Conservation (phyloP, 2,329 filamentous ascomycete species). For the Colletotrichum lentis region DNA sequence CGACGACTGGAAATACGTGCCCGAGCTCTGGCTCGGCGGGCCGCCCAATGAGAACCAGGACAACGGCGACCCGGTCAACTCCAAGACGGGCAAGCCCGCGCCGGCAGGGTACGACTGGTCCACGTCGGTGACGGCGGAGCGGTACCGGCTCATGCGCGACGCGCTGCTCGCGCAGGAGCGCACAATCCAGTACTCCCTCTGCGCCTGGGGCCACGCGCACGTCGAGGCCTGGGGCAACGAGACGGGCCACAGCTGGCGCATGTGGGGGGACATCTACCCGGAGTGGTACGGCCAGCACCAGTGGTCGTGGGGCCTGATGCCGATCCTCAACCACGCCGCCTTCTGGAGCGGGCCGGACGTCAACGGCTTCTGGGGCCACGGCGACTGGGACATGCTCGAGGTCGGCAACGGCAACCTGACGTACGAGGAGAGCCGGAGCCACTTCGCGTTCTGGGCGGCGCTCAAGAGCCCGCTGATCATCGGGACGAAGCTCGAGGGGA, state of each 20-base stretch:
- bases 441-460: conserved; percentile 61
- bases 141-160: conserved; percentile 62
- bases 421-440: conserved; percentile 55
- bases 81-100: conserved; percentile 49
- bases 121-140: conserved; percentile 54
- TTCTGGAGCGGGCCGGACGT: conserved; percentile 50
- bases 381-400: conserved; percentile 61
- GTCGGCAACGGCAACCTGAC: conserved; percentile 60
- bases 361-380: conserved; percentile 58
- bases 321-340: conserved; percentile 59
- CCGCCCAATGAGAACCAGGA: conserved; percentile 44
- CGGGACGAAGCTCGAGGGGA: conserved; percentile 51
- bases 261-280: conserved; percentile 53
- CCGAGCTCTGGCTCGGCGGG: conserved; percentile 42
- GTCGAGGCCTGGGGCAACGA: conserved; percentile 60
- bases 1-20: conserved; percentile 46
- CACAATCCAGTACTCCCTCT: conserved; percentile 61
- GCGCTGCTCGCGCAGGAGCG: conserved; percentile 55
- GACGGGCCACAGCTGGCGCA: conserved; percentile 58
- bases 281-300: conserved; percentile 46
- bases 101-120: conserved; percentile 60
- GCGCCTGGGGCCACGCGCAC: conserved; percentile 61
- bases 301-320: conserved; percentile 43
- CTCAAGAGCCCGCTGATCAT: conserved; percentile 62
- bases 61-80: conserved; percentile 41